These are phyloP conservation scores for Plenodomus biglobosus DNA, from an alignment of 2,329 filamentous ascomycete species.

Conservation along the genomic window DNA sequence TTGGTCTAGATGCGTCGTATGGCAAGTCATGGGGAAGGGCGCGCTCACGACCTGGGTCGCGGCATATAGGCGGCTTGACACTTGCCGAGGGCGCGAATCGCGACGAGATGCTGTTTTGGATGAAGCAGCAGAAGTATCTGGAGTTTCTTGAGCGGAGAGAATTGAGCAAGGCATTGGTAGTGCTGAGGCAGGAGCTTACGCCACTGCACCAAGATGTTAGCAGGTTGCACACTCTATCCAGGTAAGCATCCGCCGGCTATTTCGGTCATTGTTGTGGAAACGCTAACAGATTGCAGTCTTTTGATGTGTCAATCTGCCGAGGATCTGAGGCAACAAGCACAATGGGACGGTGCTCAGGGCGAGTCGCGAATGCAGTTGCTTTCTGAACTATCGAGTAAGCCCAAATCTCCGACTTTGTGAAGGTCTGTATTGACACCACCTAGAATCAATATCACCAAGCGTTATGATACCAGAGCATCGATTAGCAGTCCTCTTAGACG, in stretches of 20 bases:
- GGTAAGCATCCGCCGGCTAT: slow-evolving; percentile 46
- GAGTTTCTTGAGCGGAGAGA: slow-evolving; percentile 81
- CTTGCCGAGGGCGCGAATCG: slow-evolving; percentile 74
- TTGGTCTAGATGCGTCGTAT: slow-evolving; percentile 39
- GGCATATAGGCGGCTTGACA: slow-evolving; percentile 61
- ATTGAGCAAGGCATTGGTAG: slow-evolving; percentile 70
- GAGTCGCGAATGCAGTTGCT: slow-evolving; percentile 73
- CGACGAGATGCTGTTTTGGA: slow-evolving; percentile 79
- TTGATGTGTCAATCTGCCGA: slow-evolving; percentile 84
- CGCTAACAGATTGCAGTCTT: slow-evolving; percentile 56
- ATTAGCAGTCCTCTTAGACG: slow-evolving; percentile 75
- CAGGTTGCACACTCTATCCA: slow-evolving; percentile 79
- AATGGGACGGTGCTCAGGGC: slow-evolving; percentile 81
- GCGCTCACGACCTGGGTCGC: slow-evolving; percentile 26
- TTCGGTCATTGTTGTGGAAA: background rate
- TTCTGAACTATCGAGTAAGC: slow-evolving; percentile 78
- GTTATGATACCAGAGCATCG: slow-evolving; percentile 96
- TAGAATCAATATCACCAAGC: slow-evolving; percentile 88
- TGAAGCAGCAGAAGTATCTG: slow-evolving; percentile 92
- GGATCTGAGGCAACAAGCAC: slow-evolving; percentile 73
- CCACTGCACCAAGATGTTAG: slow-evolving; percentile 78
- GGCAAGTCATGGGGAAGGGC: slow-evolving; percentile 39
- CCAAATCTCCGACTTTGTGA: background rate
- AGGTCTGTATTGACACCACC: slow-evolving; percentile 14
- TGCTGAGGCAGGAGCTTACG: slow-evolving; percentile 85